Conservation (phyloP, 306 rosid species). For the Prunus salicina region DNA sequence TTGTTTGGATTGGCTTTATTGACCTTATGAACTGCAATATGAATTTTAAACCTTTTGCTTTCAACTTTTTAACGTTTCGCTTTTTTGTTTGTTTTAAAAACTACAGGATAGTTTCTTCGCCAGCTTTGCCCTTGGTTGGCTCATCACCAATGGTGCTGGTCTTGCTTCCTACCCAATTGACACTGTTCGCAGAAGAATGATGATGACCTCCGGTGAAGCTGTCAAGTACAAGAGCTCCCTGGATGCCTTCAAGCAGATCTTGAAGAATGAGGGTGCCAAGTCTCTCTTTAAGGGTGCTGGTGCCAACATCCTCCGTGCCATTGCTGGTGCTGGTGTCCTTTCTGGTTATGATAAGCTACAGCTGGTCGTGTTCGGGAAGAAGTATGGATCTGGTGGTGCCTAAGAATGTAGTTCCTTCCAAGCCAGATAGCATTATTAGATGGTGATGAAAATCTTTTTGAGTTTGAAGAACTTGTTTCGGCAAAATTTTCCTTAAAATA, state of each 20-base stretch:
- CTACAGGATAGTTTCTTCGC: constrained; percentile 82
- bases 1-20: background rate
- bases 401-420: constrained; percentile 5
- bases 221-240: constrained; percentile 83
- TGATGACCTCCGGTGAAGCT: constrained; percentile 98
- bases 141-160: constrained; percentile 89
- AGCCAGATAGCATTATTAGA: constrained; percentile 38
- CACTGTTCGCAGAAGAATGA: constrained; percentile 96
- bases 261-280: constrained; percentile 85
- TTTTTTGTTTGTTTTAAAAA: background rate
- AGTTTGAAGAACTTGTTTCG: constrained; percentile 47
- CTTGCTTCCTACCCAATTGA: constrained; percentile 91
- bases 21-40: background rate
- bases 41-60: background rate
- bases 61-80: background rate
- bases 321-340: constrained; percentile 97
- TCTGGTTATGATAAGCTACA: constrained; percentile 90
- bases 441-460: constrained; percentile 75
- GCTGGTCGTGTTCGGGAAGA: constrained; percentile 76
- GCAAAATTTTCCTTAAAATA: constrained; percentile 71
- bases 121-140: constrained; percentile 91
- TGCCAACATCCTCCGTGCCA: constrained; percentile 86
- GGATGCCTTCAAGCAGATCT: constrained; percentile 70
- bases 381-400: constrained; percentile 79
- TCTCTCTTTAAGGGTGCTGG: constrained; percentile 96